These are phyloP conservation scores for Umbellularia californica DNA, from an alignment of 164 flowering plant genomes.

Conservation along the genomic window DNA sequence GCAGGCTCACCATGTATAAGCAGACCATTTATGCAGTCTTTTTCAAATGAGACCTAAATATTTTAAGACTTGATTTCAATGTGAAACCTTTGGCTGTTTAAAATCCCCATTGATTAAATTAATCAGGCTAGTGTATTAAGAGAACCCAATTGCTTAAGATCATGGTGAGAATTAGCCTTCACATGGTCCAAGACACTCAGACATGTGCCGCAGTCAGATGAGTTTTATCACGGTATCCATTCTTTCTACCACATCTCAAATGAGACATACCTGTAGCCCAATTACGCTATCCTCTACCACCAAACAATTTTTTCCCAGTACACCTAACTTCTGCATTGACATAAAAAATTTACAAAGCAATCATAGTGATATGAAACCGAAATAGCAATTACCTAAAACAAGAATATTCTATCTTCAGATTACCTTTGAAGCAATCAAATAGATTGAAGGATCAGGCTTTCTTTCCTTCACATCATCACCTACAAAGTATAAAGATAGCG, in stretches of 20 bases:
- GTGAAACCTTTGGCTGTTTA: background rate
- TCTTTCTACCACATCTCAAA: background rate
- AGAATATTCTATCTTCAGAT: background rate
- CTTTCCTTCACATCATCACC: slow-evolving; percentile 95
- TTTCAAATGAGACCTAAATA: background rate
- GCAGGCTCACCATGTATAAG: background rate
- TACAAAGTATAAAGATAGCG: slow-evolving; percentile 15
- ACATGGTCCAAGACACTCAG: background rate
- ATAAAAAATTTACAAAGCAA: background rate
- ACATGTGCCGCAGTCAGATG: background rate
- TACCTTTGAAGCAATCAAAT: slow-evolving; percentile 75
- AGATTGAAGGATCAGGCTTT: slow-evolving; percentile 94
- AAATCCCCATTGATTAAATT: no score
- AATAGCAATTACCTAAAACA: background rate
- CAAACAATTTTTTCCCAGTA: slow-evolving; percentile 58
- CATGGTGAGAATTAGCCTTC: background rate
- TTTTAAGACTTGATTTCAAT: no score
- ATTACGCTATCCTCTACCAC: slow-evolving; percentile 95
- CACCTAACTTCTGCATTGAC: slow-evolving; percentile 59
- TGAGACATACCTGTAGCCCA: slow-evolving; percentile 67
- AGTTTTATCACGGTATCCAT: no score
- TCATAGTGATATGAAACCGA: background rate
- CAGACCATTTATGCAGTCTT: background rate
- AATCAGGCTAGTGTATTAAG: background rate
- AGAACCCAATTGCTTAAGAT: background rate